Percentiles rank a stretch among this genome's conserved stretches.
phyloP scores from a whole-genome alignment of 1,139 yeast genomes.

The Yamadazyma friedrichii region DNA sequence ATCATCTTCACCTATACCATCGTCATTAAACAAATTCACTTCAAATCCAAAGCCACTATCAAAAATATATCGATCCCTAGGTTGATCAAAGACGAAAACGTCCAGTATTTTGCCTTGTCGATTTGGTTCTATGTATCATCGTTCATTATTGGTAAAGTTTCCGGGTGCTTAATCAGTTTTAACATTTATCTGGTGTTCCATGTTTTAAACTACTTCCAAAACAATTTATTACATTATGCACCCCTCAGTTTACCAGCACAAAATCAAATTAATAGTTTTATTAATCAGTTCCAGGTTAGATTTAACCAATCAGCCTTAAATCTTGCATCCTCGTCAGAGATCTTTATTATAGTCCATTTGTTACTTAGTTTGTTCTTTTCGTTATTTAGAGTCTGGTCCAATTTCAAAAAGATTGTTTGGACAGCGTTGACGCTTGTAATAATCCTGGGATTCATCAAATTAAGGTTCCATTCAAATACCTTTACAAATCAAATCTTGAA shows the following conservation, averaged over 20 bases:
- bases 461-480: slow-evolving; percentile 43
- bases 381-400: slow-evolving; percentile 11
- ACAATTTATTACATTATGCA: slow-evolving; percentile 22
- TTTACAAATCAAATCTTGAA: slow-evolving; percentile 41
- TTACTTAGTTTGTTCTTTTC: slow-evolving; percentile 19
- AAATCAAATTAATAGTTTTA: slow-evolving; percentile 22
- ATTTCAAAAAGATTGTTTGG: slow-evolving; percentile 16
- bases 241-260: slow-evolving; percentile 20
- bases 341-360: slow-evolving; percentile 23
- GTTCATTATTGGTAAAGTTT: slow-evolving; percentile 28
- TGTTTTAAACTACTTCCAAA: slow-evolving; percentile 48
- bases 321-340: slow-evolving; percentile 49
- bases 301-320: slow-evolving; percentile 47
- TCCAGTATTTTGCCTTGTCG: slow-evolving; percentile 49
- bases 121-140: slow-evolving; percentile 32
- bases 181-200: slow-evolving; percentile 60
- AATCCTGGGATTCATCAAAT: slow-evolving; percentile 42
- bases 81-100: slow-evolving; percentile 44
- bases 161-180: slow-evolving; percentile 51
- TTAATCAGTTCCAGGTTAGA: slow-evolving; percentile 34
- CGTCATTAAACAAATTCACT: slow-evolving; percentile 47
- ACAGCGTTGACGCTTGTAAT: slow-evolving; percentile 18
- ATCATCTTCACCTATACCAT: slow-evolving; percentile 47
- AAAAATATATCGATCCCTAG: slow-evolving; percentile 23
- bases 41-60: slow-evolving; percentile 24